phyloP scores from a whole-genome alignment of 257 asterid species.

The Plantago major region DNA sequence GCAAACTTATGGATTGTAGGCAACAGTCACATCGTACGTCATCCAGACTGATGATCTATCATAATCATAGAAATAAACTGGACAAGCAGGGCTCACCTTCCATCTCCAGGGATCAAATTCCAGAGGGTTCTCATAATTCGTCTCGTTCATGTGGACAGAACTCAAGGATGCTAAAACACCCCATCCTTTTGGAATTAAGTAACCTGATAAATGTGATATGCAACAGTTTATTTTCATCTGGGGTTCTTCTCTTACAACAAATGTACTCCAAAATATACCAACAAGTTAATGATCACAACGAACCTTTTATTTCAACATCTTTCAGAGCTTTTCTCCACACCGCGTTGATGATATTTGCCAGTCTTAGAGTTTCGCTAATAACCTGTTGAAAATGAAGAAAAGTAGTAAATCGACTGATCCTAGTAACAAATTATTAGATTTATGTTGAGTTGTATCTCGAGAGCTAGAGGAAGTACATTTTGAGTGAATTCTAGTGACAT shows the following conservation, averaged over 20 bases:
- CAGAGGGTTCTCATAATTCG: conserved; percentile 65
- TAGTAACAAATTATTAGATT: background rate
- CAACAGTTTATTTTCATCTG: background rate
- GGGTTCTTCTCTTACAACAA: too few relatives aligned
- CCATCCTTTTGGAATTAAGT: conserved; percentile 95
- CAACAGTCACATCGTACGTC: background rate
- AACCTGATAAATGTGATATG: conserved; percentile 34
- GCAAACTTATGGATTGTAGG: background rate
- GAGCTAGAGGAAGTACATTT: conserved; percentile 40
- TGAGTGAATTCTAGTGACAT: conserved; percentile 73
- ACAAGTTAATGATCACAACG: background rate
- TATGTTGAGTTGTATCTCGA: background rate
- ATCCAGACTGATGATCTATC: background rate
- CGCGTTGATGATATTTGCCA: conserved; percentile 85
- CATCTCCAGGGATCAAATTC: conserved; percentile 94
- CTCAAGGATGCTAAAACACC: conserved; percentile 77
- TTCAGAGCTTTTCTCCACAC: conserved; percentile 96
- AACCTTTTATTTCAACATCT: conserved; percentile 89
- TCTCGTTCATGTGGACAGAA: conserved; percentile 86
- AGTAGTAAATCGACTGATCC: background rate
- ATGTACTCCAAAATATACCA: too few relatives aligned
- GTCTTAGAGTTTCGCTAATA: conserved; percentile 79
- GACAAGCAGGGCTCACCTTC: conserved; percentile 44
- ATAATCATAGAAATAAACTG: background rate
- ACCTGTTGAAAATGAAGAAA: conserved; percentile 41